Conservation (phyloP, 305 asterid genomes). For the Salvia sclarea region DNA sequence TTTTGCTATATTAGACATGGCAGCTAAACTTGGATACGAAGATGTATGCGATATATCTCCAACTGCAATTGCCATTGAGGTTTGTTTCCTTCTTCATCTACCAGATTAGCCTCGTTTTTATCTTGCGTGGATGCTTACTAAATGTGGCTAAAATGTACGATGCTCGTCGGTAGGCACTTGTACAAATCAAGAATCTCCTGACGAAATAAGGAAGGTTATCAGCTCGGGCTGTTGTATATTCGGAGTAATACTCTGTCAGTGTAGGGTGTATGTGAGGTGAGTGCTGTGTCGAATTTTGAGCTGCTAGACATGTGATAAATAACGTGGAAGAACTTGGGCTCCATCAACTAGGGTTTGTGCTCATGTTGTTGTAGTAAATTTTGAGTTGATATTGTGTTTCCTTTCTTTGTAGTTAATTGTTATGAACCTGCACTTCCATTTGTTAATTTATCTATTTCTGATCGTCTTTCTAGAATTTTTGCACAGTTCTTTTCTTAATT, state of each 20-base stretch:
- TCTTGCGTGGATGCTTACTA: background rate
- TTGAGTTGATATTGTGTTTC: background rate
- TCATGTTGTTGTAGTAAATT: constrained; percentile 5
- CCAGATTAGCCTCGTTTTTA: background rate
- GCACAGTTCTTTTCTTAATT: background rate
- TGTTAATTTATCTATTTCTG: background rate
- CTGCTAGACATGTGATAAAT: constrained; percentile 21
- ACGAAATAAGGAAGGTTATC: constrained; percentile 33
- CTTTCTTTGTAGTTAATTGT: background rate
- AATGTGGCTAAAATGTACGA: constrained; percentile 21
- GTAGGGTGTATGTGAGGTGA: background rate
- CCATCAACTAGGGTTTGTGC: background rate
- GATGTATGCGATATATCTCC: constrained; percentile 72
- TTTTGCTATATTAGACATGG: constrained; percentile 49
- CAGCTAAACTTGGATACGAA: constrained; percentile 52
- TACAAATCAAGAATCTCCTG: constrained; percentile 56
- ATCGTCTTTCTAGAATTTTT: background rate
- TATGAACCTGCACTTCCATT: background rate
- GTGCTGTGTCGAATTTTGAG: constrained; percentile 19
- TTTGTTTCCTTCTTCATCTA: constrained; percentile 30
- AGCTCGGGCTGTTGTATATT: background rate
- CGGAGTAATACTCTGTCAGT: background rate
- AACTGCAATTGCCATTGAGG: constrained; percentile 75
- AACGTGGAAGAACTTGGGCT: background rate
- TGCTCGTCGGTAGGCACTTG: constrained; percentile 52